Percentiles rank a stretch among this genome's conserved stretches.
Conservation (phyloP, 306 rosid genomes). For the Ormosia semicastrata region DNA sequence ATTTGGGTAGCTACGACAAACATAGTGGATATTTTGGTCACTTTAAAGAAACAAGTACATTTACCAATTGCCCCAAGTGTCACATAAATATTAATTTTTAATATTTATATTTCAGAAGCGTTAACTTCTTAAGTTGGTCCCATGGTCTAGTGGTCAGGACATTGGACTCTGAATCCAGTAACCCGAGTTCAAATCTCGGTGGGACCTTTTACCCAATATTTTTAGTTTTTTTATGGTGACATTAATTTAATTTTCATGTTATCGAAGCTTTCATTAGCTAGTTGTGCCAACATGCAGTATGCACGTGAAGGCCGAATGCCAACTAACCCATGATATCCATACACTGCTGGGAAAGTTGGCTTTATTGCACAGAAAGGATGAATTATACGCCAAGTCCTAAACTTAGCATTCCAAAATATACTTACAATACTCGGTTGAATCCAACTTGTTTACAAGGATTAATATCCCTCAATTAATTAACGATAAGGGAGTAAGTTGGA, state of each 20-base stretch:
- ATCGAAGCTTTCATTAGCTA: not conserved
- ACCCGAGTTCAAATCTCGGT: constrained; percentile 89
- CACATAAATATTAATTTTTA: no score
- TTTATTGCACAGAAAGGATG: not conserved
- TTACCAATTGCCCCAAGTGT: no score
- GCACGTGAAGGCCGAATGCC: not conserved
- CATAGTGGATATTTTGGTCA: no score
- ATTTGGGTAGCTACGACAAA: no score
- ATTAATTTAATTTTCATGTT: not conserved
- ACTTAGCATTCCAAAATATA: not conserved
- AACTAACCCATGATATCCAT: not conserved
- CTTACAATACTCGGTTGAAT: not conserved
- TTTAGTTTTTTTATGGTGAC: not conserved
- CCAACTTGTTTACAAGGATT: not conserved
- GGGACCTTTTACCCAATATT: constrained; percentile 39
- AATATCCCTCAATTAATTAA: not conserved
- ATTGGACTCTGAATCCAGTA: constrained; percentile 90
- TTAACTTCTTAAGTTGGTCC: constrained; percentile 6
- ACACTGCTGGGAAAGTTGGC: not conserved
- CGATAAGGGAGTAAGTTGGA: not conserved
- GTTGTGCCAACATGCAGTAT: not conserved
- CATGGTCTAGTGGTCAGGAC: constrained; percentile 93
- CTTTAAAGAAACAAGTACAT: no score
- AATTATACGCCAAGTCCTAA: not conserved
- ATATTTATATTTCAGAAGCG: no score